phyloP scores from a whole-genome alignment of 1,284 basidiomycete species.

The Microbotryum violaceum region DNA sequence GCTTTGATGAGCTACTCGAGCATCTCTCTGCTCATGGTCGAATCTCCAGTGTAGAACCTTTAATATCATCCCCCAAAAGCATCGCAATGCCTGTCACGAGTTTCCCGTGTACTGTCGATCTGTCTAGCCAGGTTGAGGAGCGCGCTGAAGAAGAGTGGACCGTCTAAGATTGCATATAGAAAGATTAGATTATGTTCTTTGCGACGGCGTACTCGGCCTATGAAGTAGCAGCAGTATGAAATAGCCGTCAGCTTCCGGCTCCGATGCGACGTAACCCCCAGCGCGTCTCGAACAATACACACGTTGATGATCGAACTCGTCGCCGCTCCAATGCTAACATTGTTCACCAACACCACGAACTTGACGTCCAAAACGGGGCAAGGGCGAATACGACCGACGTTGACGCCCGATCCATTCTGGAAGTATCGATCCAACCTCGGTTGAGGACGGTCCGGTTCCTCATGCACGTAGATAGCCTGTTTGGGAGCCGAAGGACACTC shows the following conservation, averaged over 20 bases:
- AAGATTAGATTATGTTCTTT: slow-evolving; percentile 19
- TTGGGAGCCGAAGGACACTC: slow-evolving; percentile 78
- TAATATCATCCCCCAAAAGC: no score
- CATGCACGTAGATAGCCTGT: slow-evolving; percentile 83
- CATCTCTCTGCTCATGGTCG: no score
- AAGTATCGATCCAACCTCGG: slow-evolving; percentile 85
- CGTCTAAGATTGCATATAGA: background rate
- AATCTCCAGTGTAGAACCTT: no score
- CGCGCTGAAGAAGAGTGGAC: no score
- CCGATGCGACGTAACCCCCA: background rate
- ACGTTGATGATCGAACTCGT: slow-evolving; percentile 95
- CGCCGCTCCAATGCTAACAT: slow-evolving; percentile 92
- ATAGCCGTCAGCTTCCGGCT: background rate
- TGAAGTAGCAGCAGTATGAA: background rate
- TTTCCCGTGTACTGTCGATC: no score
- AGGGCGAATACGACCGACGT: slow-evolving; percentile 82
- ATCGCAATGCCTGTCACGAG: no score
- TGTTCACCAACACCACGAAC: slow-evolving; percentile 78
- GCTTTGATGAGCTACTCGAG: no score
- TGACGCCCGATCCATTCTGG: slow-evolving; percentile 86
- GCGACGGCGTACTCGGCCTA: slow-evolving; percentile 32
- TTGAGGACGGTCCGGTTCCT: slow-evolving; percentile 87
- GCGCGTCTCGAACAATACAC: background rate
- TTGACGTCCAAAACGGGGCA: slow-evolving; percentile 91
- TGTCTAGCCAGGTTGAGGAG: no score